Percentiles rank a stretch among this genome's conserved stretches.
Evolutionary conservation across 352 stramenopile species (phyloP).

Genomic region (Phytopythium delawarense): DNA sequence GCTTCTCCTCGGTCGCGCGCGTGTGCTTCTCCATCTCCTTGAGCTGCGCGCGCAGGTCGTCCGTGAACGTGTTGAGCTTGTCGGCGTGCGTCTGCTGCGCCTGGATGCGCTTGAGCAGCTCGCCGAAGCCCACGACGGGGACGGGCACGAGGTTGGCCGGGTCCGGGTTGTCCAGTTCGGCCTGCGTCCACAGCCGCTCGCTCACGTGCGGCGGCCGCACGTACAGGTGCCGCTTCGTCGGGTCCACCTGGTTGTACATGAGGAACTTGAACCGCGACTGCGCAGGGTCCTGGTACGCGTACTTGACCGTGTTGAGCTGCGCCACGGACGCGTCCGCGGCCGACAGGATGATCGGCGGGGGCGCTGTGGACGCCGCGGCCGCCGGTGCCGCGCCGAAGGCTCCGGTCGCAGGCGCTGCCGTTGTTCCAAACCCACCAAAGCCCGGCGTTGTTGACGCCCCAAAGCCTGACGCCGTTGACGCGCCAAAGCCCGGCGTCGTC

Average conservation of each 20-base stretch:
- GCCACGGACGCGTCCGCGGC: constrained; percentile 70
- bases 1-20: constrained; percentile 76
- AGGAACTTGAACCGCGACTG: constrained; percentile 89
- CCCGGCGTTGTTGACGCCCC: constrained; percentile 16
- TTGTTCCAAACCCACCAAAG: constrained; percentile 27
- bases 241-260: constrained; percentile 88
- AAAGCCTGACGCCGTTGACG: not conserved
- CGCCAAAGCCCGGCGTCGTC: constrained; percentile 13
- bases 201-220: constrained; percentile 75
- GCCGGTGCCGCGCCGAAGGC: constrained; percentile 20
- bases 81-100: constrained; percentile 75
- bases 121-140: constrained; percentile 71
- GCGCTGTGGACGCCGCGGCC: constrained; percentile 27
- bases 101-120: constrained; percentile 80
- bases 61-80: constrained; percentile 80
- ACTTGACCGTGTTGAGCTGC: constrained; percentile 79
- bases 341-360: constrained; percentile 61
- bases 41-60: constrained; percentile 68
- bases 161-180: constrained; percentile 84
- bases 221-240: constrained; percentile 78
- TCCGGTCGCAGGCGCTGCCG: not conserved
- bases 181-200: constrained; percentile 82
- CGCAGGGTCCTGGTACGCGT: constrained; percentile 75
- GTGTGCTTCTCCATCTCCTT: constrained; percentile 82
- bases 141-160: constrained; percentile 74